Evolutionary conservation across 768 basidiomycete genomes (phyloP).

Genomic region (Tulasnella calospora): DNA sequence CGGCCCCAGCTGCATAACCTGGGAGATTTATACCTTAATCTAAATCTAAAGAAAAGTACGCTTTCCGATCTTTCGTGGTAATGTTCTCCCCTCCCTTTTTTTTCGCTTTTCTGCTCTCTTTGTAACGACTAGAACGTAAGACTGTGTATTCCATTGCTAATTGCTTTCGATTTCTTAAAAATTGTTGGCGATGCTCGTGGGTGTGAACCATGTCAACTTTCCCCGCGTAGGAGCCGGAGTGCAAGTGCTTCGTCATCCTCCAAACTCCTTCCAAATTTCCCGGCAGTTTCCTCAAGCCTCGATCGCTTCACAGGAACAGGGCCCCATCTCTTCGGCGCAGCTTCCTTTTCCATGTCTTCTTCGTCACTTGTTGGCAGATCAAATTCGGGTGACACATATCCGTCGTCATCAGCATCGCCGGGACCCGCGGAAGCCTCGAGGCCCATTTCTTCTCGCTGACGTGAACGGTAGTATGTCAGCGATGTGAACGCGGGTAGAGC

Average conservation of each 20-base stretch:
- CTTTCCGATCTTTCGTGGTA: not conserved
- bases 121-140: constrained; percentile 7
- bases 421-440: constrained; percentile 31
- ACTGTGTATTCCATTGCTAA: not conserved
- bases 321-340: constrained; percentile 7
- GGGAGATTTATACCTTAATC: not conserved
- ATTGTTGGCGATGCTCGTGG: not conserved
- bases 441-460: constrained; percentile 32
- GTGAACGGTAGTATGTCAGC: not conserved
- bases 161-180: not conserved
- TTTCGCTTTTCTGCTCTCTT: not conserved
- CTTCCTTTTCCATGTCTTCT: constrained; percentile 34
- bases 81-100: not conserved
- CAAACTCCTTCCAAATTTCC: constrained; percentile 40
- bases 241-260: constrained; percentile 64
- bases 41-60: not conserved
- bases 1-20: not conserved
- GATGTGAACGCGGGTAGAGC: not conserved
- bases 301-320: constrained; percentile 28
- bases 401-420: constrained; percentile 47
- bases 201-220: not conserved
- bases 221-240: constrained; percentile 41
- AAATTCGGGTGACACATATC: constrained; percentile 69
- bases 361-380: constrained; percentile 43
- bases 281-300: not conserved